phyloP scores from a whole-genome alignment of 331 rosid species.

The Telfairia occidentalis region DNA sequence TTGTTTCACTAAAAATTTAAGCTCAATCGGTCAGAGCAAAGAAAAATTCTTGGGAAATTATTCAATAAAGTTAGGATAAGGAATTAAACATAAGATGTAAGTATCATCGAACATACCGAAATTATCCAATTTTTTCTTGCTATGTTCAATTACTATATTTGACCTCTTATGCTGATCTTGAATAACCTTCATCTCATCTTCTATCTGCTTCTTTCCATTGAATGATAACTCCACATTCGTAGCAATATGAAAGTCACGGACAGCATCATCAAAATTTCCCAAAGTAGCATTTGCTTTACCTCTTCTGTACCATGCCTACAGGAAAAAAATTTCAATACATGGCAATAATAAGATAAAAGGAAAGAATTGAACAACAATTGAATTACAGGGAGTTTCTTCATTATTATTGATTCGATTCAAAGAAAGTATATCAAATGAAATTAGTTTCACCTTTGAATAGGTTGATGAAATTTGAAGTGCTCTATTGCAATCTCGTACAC shows the following conservation, averaged over 20 bases:
- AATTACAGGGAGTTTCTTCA: not conserved
- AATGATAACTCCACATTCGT: slow-evolving; percentile 40
- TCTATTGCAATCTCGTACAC: slow-evolving; percentile 58
- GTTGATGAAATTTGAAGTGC: slow-evolving; percentile 61
- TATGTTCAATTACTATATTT: slow-evolving; percentile 20
- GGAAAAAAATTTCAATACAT: not conserved
- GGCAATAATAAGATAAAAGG: slow-evolving; percentile 13
- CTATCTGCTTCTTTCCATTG: slow-evolving; percentile 59
- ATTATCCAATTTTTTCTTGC: slow-evolving; percentile 25
- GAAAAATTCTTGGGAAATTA: not conserved
- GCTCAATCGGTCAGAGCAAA: not conserved
- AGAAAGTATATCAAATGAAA: not conserved
- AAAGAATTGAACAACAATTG: not conserved
- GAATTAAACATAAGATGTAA: not conserved
- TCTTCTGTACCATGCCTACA: slow-evolving; percentile 87
- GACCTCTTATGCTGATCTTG: slow-evolving; percentile 24
- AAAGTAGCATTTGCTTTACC: slow-evolving; percentile 58
- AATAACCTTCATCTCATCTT: slow-evolving; percentile 44
- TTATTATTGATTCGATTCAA: not conserved
- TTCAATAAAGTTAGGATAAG: not conserved
- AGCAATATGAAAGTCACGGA: slow-evolving; percentile 54
- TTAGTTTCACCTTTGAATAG: slow-evolving; percentile 55
- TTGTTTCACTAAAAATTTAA: not conserved
- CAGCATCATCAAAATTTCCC: slow-evolving; percentile 52
- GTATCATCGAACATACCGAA: not conserved